Conservation (phyloP, 108 stramenopile genomes). For the Nitzschia palea region DNA sequence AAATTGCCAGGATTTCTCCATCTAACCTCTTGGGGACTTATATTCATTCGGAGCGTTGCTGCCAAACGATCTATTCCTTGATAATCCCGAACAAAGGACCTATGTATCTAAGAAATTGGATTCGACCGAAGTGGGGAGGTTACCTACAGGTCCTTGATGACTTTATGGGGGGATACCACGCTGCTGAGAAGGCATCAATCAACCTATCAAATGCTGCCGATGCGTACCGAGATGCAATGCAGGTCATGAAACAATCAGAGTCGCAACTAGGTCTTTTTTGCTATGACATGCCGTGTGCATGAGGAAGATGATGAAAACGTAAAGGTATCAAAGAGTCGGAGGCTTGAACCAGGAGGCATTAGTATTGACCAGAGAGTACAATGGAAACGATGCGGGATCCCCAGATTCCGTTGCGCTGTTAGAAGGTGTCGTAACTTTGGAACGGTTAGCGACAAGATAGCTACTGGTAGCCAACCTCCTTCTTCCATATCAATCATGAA, state of each 20-base stretch:
- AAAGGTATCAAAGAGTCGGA: background rate
- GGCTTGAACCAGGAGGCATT: conserved; percentile 17
- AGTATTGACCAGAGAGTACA: conserved; percentile 25
- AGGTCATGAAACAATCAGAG: conserved; percentile 54
- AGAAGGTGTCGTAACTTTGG: conserved; percentile 20
- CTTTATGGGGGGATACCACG: conserved; percentile 72
- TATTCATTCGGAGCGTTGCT: conserved; percentile 62
- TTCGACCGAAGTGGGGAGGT: conserved; percentile 52
- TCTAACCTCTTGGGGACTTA: conserved; percentile 66
- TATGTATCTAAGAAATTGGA: conserved; percentile 27
- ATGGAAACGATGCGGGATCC: background rate
- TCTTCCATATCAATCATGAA: too few relatives aligned
- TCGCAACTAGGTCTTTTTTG: conserved; percentile 59
- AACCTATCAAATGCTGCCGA: conserved; percentile 51
- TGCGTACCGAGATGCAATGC: conserved; percentile 66
- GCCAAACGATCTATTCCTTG: conserved; percentile 56
- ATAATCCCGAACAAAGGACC: conserved; percentile 6
- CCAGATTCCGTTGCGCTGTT: background rate
- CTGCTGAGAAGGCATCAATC: conserved; percentile 53
- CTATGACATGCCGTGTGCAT: conserved; percentile 41
- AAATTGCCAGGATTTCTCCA: conserved; percentile 12
- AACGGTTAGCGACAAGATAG: too few relatives aligned
- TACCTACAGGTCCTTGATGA: conserved; percentile 43
- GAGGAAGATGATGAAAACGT: background rate
- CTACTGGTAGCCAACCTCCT: too few relatives aligned